Evolutionary conservation across 2,329 filamentous ascomycete species (phyloP).

Genomic region (Colletotrichum sp.): DNA sequence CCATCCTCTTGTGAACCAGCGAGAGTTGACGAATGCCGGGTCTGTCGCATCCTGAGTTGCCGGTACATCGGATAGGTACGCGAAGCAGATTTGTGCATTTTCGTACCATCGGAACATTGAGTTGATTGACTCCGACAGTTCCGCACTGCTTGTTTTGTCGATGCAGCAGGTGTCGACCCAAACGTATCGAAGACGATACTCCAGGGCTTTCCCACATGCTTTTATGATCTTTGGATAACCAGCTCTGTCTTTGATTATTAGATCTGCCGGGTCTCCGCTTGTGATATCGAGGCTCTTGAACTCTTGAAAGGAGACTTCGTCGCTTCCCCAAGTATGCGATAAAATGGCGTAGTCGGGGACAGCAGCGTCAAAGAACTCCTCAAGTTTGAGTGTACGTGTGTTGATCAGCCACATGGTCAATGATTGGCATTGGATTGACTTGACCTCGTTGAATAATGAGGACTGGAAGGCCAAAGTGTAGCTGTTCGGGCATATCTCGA

Average conservation of each 20-base stretch:
- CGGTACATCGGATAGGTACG: neutral
- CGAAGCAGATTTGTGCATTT: neutral
- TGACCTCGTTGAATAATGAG: neutral
- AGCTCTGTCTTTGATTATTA: neutral
- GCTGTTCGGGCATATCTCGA: neutral
- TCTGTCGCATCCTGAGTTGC: neutral
- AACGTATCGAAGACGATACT: neutral
- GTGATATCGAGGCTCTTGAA: neutral
- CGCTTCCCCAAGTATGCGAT: neutral
- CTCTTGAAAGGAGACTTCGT: neutral
- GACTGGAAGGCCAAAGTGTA: neutral
- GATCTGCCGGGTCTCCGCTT: neutral
- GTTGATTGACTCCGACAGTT: neutral
- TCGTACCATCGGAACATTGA: neutral
- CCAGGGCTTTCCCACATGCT: neutral
- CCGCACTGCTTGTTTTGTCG: neutral
- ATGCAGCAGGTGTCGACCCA: neutral
- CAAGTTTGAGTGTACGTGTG: neutral
- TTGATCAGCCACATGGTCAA: neutral
- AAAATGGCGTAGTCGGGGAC: neutral
- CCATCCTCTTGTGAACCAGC: neutral
- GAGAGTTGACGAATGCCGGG: neutral
- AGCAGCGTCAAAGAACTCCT: neutral
- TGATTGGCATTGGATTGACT: rapidly evolving
- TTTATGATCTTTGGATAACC: neutral